Percentiles rank a stretch among this genome's conserved stretches.
These are phyloP conservation scores for Tetratostichococcus sp. DNA, from an alignment of 139 green algal species.

Conservation along the genomic window DNA sequence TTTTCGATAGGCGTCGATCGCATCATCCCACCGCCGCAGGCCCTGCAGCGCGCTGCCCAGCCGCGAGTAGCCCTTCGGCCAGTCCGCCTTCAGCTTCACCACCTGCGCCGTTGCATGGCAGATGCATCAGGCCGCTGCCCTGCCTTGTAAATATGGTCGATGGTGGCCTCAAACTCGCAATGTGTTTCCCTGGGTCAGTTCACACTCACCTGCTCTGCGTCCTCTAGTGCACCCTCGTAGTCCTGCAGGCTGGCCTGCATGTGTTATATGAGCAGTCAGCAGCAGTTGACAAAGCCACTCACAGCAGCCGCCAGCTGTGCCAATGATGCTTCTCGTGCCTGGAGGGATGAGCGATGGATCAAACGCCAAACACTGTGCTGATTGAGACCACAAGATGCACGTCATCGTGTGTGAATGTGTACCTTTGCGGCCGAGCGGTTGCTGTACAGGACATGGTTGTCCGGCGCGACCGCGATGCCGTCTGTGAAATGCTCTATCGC, in stretches of 20 bases:
- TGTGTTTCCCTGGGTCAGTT: too few relatives aligned
- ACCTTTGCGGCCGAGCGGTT: slow-evolving; percentile 87
- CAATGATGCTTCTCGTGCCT: too few relatives aligned
- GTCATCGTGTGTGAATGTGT: neutral
- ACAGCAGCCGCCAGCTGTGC: too few relatives aligned
- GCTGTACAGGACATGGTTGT: slow-evolving; percentile 94
- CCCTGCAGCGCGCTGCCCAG: slow-evolving; percentile 80
- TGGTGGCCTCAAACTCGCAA: too few relatives aligned
- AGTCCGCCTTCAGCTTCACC: slow-evolving; percentile 86
- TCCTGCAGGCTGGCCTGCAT: slow-evolving; percentile 69
- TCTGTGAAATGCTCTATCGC: slow-evolving; percentile 81
- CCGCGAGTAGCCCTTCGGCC: slow-evolving; percentile 91
- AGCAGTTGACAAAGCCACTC: too few relatives aligned
- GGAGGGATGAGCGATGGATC: too few relatives aligned
- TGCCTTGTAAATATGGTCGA: too few relatives aligned
- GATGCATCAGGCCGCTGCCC: too few relatives aligned
- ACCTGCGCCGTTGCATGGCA: slow-evolving; percentile 10
- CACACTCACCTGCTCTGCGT: slow-evolving; percentile 70
- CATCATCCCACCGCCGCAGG: slow-evolving; percentile 63
- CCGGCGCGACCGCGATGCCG: slow-evolving; percentile 73
- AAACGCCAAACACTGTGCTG: too few relatives aligned
- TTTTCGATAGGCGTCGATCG: slow-evolving; percentile 73
- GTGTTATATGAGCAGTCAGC: too few relatives aligned
- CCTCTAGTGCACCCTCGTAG: slow-evolving; percentile 77
- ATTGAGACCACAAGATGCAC: neutral